Percentiles rank a stretch among this genome's conserved stretches.
Evolutionary conservation across 495 filamentous ascomycete species (phyloP).

Genomic region (Penicillium cataractarum): DNA sequence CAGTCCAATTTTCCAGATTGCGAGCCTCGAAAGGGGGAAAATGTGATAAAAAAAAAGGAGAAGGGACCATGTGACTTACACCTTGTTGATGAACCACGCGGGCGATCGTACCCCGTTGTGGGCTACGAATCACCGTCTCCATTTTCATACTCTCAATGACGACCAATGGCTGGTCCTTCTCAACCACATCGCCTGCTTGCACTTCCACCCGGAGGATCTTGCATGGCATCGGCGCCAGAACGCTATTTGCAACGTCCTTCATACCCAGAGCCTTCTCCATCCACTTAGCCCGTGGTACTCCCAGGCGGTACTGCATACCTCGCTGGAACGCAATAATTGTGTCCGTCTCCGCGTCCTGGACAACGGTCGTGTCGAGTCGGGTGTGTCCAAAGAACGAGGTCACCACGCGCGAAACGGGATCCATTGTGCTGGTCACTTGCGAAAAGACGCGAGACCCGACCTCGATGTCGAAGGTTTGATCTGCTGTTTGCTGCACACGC

Average conservation of each 20-base stretch:
- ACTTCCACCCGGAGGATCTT: conserved; percentile 88
- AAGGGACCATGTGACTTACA: conserved; percentile 58
- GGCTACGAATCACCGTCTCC: conserved; percentile 95
- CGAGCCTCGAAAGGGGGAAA: conserved; percentile 6
- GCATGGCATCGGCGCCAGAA: conserved; percentile 92
- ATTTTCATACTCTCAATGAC: conserved; percentile 99
- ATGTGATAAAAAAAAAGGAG: conserved; percentile 3
- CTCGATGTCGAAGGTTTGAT: conserved; percentile 64
- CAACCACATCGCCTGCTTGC: conserved; percentile 74
- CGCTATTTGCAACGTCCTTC: conserved; percentile 79
- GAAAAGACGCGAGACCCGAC: conserved; percentile 57
- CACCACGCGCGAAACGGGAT: conserved; percentile 40
- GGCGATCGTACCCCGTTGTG: conserved; percentile 77
- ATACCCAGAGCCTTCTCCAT: conserved; percentile 82
- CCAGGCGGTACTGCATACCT: conserved; percentile 75
- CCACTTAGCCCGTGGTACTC: conserved; percentile 72
- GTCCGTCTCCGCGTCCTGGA: conserved; percentile 69
- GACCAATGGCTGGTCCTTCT: conserved; percentile 85
- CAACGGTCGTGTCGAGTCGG: conserved; percentile 77
- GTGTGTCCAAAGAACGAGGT: conserved; percentile 73
- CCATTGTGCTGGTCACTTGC: conserved; percentile 47
- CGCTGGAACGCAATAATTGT: conserved; percentile 80
- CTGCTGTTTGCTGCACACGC: conserved; percentile 63
- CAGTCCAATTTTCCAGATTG: background rate
- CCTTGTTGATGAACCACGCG: conserved; percentile 85